Base-by-base conservation (phyloP, 768 basidiomycete genomes). In the Tricholoma furcatifolium region DNA sequence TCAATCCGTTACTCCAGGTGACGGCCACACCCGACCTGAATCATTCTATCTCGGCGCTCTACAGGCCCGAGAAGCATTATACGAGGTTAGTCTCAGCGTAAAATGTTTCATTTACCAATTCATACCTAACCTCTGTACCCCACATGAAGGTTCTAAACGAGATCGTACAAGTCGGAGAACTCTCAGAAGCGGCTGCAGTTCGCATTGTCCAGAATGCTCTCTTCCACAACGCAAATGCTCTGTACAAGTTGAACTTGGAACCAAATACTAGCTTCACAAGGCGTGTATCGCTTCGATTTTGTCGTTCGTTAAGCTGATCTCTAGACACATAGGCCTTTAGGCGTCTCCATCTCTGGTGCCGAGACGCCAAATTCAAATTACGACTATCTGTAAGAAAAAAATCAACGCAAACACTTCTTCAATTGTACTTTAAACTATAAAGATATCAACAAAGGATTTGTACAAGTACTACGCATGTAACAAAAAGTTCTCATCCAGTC, bases 21-120 rank as follows among this genome's bases (percentile, higher is more conserved):
- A 90, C 60, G 83, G 80, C 8, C 82, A 83, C 60, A 82, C 84
- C 80, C 90, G 86, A 82, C 90, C 89, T 3, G 90, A 91, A 62
- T 77, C 80, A 0, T 92, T 79, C 60, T 90, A 89, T 63, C 73
- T 91, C 11, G 87, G 81, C 3, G 77, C 74, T 6, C 41, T 78
- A 1, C 90, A 91, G 68, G 81, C 85, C 3, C 77, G 90, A 21
- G 64, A 80, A 36, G 82, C 76, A 0, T 67, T 92, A 30, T 86
- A 72, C 54, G 73, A 81, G 55, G 88, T 87, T 53, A 43, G 71
- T 53, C 7, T 20, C 23, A 35, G 20, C 4, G 11, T 35, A n/a
- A 14, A 27, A 8, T 30, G 10, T 6, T 11, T 18, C 12, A 2
- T 20, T 43, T 1, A 6, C n/a, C 39, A 11, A 32, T 42, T 40